phyloP scores from a whole-genome alignment of 2,329 filamentous ascomycete species.

The Aspergillus aculeatus region DNA sequence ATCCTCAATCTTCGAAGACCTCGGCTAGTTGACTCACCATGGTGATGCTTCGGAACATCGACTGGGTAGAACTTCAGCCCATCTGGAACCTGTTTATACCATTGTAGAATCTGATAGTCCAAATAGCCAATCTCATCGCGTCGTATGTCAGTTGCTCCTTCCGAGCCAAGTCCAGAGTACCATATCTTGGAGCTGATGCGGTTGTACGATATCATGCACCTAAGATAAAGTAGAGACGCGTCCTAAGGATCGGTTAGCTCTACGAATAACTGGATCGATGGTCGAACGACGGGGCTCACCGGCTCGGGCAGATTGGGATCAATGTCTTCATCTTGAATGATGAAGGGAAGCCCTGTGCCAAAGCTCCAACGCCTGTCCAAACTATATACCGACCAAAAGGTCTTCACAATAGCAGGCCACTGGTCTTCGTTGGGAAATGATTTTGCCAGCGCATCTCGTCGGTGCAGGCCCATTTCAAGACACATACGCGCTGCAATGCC shows the following conservation, averaged over 20 bases:
- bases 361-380: slow-evolving; percentile 86
- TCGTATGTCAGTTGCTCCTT: slow-evolving; percentile 64
- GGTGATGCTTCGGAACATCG: slow-evolving; percentile 47
- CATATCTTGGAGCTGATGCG: slow-evolving; percentile 83
- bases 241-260: slow-evolving; percentile 33
- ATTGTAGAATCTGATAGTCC: slow-evolving; percentile 80
- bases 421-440: slow-evolving; percentile 68
- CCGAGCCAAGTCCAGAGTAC: slow-evolving; percentile 71
- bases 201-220: slow-evolving; percentile 82
- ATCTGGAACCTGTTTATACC: slow-evolving; percentile 74
- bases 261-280: not conserved
- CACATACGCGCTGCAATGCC: slow-evolving; percentile 79
- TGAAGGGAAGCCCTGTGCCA: slow-evolving; percentile 83
- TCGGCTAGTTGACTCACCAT: slow-evolving; percentile 56
- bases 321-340: slow-evolving; percentile 80
- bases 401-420: slow-evolving; percentile 64
- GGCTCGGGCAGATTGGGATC: slow-evolving; percentile 76
- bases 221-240: slow-evolving; percentile 64
- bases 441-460: slow-evolving; percentile 68
- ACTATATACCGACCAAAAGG: slow-evolving; percentile 86
- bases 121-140: slow-evolving; percentile 75
- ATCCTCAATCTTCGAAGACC: slow-evolving; percentile 73
- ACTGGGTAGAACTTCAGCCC: slow-evolving; percentile 62
- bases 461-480: slow-evolving; percentile 78
- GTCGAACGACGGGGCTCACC: slow-evolving; percentile 47